These are phyloP conservation scores for Stevia rebaudiana DNA, from an alignment of 140 eudicot genomes.

Conservation along the genomic window DNA sequence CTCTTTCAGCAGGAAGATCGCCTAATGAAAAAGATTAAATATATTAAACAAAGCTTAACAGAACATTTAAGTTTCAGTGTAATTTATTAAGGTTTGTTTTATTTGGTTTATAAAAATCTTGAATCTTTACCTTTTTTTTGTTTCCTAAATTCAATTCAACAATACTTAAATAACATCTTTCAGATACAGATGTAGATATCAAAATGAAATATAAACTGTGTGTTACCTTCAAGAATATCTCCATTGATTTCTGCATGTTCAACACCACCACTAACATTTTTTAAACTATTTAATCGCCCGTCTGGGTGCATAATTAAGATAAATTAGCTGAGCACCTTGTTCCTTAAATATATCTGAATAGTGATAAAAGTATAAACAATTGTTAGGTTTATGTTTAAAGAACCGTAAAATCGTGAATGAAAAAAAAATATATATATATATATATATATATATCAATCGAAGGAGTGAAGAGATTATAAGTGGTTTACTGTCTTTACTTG, in stretches of 20 bases:
- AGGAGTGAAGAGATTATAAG: too few species aligned
- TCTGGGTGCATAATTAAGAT: slow-evolving; percentile 44
- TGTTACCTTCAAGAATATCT: slow-evolving; percentile 28
- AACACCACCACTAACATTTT: slow-evolving; percentile 25
- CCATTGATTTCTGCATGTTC: slow-evolving; percentile 18
- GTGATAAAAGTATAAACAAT: slow-evolving; percentile 1
- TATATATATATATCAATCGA: too few species aligned
- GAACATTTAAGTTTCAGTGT: too few species aligned
- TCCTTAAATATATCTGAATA: slow-evolving; percentile 17
- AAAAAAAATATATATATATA: too few species aligned
- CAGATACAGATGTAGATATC: not conserved
- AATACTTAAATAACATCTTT: not conserved
- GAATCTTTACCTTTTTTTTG: not conserved
- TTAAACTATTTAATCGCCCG: slow-evolving; percentile 33
- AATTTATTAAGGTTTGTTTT: not conserved
- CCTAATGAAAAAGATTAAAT: slow-evolving; percentile 7
- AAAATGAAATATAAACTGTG: not conserved
- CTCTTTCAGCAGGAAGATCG: slow-evolving; percentile 37
- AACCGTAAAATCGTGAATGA: not conserved
- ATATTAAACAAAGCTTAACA: slow-evolving; percentile 6
- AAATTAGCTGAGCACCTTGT: slow-evolving; percentile 12
- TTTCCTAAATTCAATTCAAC: not conserved
- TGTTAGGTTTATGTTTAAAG: not conserved
- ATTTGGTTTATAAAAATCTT: not conserved
- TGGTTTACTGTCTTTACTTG: too few species aligned